A percentile compares a stretch with the other conserved stretches of the same genome.
Evolutionary conservation across 2,329 filamentous ascomycete genomes (phyloP).

Genomic region (Exophiala aquamarina): DNA sequence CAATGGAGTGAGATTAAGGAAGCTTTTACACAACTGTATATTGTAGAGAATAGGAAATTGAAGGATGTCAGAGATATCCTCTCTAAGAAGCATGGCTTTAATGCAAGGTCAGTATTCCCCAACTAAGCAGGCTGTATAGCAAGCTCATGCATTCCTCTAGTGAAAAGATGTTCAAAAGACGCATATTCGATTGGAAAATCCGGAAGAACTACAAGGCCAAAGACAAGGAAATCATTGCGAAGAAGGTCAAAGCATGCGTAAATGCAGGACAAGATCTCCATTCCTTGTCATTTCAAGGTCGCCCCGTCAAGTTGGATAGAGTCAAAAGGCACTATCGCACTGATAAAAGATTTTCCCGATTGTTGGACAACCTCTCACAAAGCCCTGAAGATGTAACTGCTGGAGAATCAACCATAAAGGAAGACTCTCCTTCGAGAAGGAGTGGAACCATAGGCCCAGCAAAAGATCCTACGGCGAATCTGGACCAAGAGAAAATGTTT

Average conservation of each 20-base stretch:
- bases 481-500: neutral
- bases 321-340: slow-evolving; percentile 22
- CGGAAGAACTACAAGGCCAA: slow-evolving; percentile 24
- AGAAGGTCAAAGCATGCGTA: slow-evolving; percentile 17
- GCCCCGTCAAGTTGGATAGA: slow-evolving; percentile 19
- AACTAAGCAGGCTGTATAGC: neutral
- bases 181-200: slow-evolving; percentile 22
- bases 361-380: slow-evolving; percentile 18
- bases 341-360: slow-evolving; percentile 15
- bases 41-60: slow-evolving; percentile 18
- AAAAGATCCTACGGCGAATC: neutral
- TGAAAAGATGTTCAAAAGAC: slow-evolving; percentile 24
- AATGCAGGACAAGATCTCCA: slow-evolving; percentile 17
- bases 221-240: slow-evolving; percentile 18
- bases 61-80: slow-evolving; percentile 21
- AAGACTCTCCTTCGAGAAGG: slow-evolving; percentile 12
- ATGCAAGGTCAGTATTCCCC: slow-evolving; percentile 3
- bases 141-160: neutral
- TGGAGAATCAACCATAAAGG: slow-evolving; percentile 8
- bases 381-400: slow-evolving; percentile 11
- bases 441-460: neutral
- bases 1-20: slow-evolving; percentile 22
- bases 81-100: slow-evolving; percentile 19
- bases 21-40: slow-evolving; percentile 21
- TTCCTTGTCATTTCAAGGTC: slow-evolving; percentile 18